Evolutionary conservation across 163 green algal species (phyloP).

Genomic region (Volvox carteri): DNA sequence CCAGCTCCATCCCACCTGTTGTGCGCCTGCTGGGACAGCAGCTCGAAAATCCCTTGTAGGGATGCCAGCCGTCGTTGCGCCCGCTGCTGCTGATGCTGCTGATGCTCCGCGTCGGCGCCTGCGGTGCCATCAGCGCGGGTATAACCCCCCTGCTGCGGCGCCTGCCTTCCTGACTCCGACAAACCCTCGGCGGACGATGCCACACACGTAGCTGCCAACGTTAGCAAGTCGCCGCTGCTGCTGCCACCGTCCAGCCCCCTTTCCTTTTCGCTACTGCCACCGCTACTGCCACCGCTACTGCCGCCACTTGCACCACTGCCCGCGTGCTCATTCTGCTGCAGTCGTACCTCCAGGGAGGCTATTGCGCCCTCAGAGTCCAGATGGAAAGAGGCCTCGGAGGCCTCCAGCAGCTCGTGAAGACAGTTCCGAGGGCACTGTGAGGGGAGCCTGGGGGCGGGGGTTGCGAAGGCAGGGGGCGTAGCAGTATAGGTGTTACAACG

Average conservation of each 20-base stretch:
- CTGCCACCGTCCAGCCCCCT: too few species aligned
- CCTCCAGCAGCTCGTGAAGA: background rate
- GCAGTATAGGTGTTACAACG: too few species aligned
- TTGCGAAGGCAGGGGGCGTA: background rate
- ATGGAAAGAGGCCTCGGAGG: background rate
- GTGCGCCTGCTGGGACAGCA: conserved; percentile 2
- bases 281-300: too few species aligned
- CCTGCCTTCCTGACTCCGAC: too few species aligned
- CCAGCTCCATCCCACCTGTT: background rate
- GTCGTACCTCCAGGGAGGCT: background rate
- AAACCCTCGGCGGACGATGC: too few species aligned
- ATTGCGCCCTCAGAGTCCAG: background rate
- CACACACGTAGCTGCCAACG: background rate
- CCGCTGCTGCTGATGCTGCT: background rate
- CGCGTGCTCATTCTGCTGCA: too few species aligned
- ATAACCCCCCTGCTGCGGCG: background rate
- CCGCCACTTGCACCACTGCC: too few species aligned
- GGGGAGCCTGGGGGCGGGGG: background rate
- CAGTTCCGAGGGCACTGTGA: background rate
- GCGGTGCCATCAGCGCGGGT: background rate
- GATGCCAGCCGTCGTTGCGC: background rate
- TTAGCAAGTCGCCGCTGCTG: background rate
- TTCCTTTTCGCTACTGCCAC: too few species aligned
- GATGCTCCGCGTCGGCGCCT: background rate
- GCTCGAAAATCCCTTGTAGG: background rate